Evolutionary conservation across 306 rosid genomes (phyloP), one percentile per base, ranked within the genome.

Genomic region (Glycine latifolia): DNA sequence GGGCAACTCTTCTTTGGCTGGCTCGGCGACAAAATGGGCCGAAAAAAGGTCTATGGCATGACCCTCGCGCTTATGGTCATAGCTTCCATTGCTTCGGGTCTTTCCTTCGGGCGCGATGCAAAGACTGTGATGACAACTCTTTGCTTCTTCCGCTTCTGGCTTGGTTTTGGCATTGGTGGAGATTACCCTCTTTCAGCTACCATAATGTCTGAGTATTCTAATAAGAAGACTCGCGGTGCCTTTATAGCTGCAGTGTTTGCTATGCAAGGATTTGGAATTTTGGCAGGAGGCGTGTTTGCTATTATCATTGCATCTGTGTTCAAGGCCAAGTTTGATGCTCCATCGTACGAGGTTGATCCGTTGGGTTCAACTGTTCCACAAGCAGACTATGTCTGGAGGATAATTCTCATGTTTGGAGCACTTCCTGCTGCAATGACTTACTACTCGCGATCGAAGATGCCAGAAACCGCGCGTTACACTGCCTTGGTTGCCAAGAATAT

Each of bases 1-100:
- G 97, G 96, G 7, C 91, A 91, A 63, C 97, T 90, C 79, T 93
- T 90, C 88, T 93, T 93, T 10, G 97, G 96, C n/a, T 93, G 96
- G 96, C 87, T 93, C 5, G 96, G 97, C 2, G 96, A 93, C 82
- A 91, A 90, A 79, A 3, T 89, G 83, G 97, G 97, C 16, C 67
- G 95, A 6, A 92, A 91, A 47, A 82, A 69, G 71, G 97, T 91
- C 6, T 93, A 93, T 55, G 94, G 94, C 13, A 74, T 93, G 85
- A 93, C 97, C 6, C 87, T 93, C 9, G 79, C 86, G 91, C 33
- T 90, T 0, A 93, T 93, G 97, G 91, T 93, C 35, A 0, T 93
- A 43, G 82, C 90, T 44, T 92, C 97, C 6, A 4, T 92, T 12
- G 92, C 72, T 60, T 93, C 97, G 0, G 96, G 96, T 53, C 90